A percentile compares a stretch with the other conserved stretches of the same genome.
Evolutionary conservation across 805 yeast species (phyloP).

Genomic region (Candida jianshihensis): DNA sequence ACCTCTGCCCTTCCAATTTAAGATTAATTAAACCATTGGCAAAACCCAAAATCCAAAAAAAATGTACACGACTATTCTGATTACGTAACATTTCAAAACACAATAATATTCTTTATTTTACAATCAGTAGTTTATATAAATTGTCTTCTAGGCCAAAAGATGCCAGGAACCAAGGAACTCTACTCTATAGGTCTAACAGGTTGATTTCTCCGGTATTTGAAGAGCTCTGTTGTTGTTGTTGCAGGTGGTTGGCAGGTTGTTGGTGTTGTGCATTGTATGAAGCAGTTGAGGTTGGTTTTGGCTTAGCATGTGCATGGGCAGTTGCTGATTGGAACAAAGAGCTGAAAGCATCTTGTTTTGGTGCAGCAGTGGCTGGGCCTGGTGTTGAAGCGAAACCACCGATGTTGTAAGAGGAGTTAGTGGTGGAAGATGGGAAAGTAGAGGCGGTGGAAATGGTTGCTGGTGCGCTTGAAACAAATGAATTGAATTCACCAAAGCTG

Average conservation of each 20-base stretch:
- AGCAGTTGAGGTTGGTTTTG: neutral
- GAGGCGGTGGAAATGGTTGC: slow-evolving; percentile 8
- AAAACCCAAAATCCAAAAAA: no score
- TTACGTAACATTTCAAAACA: no score
- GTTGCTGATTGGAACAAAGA: slow-evolving; percentile 64
- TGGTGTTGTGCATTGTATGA: slow-evolving; percentile 2
- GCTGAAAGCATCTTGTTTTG: slow-evolving; percentile 62
- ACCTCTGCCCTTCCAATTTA: no score
- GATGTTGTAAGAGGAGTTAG: slow-evolving; percentile 8
- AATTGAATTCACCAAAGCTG: slow-evolving; percentile 20
- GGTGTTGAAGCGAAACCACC: slow-evolving; percentile 20
- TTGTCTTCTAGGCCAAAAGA: no score
- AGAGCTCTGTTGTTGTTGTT: neutral
- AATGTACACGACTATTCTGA: no score
- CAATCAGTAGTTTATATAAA: no score
- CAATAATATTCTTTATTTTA: no score
- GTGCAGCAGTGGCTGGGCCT: slow-evolving; percentile 32
- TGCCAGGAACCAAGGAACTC: neutral
- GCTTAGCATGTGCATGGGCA: slow-evolving; percentile 23
- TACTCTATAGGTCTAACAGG: slow-evolving; percentile 8
- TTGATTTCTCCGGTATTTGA: slow-evolving; percentile 10
- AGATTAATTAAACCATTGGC: no score
- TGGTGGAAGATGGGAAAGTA: slow-evolving; percentile 3
- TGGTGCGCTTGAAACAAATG: slow-evolving; percentile 12
- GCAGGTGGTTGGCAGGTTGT: slow-evolving; percentile 10